Conservation (phyloP, 768 basidiomycete genomes). For the Trametes maxima region DNA sequence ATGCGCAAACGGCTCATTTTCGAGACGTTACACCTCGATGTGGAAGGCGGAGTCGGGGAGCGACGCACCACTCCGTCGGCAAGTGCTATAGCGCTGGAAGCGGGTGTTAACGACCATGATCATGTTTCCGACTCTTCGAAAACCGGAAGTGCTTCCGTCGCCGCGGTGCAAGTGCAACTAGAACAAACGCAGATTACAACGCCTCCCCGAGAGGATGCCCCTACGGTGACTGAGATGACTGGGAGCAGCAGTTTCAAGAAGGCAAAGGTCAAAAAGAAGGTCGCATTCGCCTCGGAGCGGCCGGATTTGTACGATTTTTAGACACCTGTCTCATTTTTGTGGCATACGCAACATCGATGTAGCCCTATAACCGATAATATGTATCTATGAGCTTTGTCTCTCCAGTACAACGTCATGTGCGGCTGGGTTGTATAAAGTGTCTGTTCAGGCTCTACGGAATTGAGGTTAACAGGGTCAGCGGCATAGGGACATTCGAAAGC, state of each 20-base stretch:
- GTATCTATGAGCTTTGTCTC: not conserved
- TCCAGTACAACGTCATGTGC: too few species aligned
- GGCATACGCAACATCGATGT: conserved; percentile 10
- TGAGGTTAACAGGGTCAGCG: too few species aligned
- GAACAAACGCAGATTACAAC: conserved; percentile 35
- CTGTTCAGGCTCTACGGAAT: too few species aligned
- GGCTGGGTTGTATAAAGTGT: too few species aligned
- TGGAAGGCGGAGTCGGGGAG: conserved; percentile 84
- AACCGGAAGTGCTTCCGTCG: conserved; percentile 25
- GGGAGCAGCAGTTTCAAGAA: conserved; percentile 40
- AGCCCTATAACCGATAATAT: conserved; percentile 17
- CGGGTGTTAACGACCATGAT: conserved; percentile 22
- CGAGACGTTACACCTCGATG: conserved; percentile 87
- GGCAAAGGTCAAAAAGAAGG: conserved; percentile 62
- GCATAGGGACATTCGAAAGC: too few species aligned
- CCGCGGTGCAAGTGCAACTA: conserved; percentile 48
- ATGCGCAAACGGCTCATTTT: conserved; percentile 85
- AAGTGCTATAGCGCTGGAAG: conserved; percentile 26
- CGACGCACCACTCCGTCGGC: conserved; percentile 61
- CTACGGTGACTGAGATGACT: not conserved
- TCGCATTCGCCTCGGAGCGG: conserved; percentile 66
- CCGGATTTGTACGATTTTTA: conserved; percentile 79
- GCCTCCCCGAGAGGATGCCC: not conserved
- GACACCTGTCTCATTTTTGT: not conserved
- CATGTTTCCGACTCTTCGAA: conserved; percentile 18